Percentiles rank a stretch among this genome's conserved stretches.
Evolutionary conservation across 179 eudicot species (phyloP).

Genomic region (Spergularia azorica): DNA sequence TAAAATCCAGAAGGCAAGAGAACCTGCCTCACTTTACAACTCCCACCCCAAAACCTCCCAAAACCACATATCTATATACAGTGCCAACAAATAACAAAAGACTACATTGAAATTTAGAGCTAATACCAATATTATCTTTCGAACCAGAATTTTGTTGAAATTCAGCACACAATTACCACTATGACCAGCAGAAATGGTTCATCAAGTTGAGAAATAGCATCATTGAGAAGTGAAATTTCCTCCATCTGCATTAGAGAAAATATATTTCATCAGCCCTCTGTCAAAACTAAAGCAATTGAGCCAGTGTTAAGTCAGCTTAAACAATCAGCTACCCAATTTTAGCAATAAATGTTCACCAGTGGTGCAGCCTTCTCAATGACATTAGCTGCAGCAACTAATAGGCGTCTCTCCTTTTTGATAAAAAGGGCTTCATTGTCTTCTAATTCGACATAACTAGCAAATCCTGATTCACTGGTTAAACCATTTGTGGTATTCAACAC

Average conservation of each 20-base stretch:
- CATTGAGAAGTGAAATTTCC: conserved; percentile 92
- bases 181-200: conserved; percentile 98
- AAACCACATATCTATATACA: conserved; percentile 4
- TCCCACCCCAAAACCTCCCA: not conserved
- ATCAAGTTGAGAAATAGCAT: conserved; percentile 91
- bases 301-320: conserved; percentile 6
- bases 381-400: conserved; percentile 65
- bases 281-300: not conserved
- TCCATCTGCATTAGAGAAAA: conserved; percentile 64
- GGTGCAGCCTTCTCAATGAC: conserved; percentile 80
- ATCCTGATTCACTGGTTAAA: conserved; percentile 36
- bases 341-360: conserved; percentile 84
- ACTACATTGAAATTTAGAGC: conserved; percentile 74
- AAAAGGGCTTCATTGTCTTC: conserved; percentile 67
- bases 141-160: conserved; percentile 94
- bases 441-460: conserved; percentile 53
- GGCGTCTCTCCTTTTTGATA: conserved; percentile 56
- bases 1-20: not conserved
- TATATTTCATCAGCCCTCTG: conserved; percentile 12
- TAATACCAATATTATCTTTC: conserved; percentile 90
- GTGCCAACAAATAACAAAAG: conserved; percentile 23
- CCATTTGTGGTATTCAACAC: conserved; percentile 44
- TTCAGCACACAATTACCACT: conserved; percentile 99
- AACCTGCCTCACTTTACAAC: not conserved
- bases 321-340: conserved; percentile 47